Base-by-base conservation (phyloP, 352 stramenopile genomes). In the Phytophthora sansomeana region DNA sequence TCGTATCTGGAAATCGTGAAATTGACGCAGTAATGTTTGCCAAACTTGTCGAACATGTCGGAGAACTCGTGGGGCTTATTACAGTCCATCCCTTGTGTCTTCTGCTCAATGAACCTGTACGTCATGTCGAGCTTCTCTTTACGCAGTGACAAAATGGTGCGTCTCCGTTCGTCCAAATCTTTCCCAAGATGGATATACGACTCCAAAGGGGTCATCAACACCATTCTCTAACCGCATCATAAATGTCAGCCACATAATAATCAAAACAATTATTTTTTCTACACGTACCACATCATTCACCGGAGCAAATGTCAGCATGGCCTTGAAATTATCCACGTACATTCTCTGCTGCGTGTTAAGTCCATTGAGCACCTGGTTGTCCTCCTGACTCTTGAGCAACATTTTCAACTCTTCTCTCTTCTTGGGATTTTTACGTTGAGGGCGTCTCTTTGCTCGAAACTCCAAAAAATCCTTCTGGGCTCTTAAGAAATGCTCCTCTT, bases 61-160 rank as follows among this genome's bases (percentile, higher is more conserved):
- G 78, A 86, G 55, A 82, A 87, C 49, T 81, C 73, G 63, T 89
- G 87, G 26, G 77, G 81, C 46, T 85, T 54, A 13, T 75, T 55
- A 29, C 72, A 39, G 52, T 88, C 70, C 47, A 92, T 75, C 2
- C 74, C 77, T 13, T 71, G 69, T 1, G 79, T 59, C 48, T 92
- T 89, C 16, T 87, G 71, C 62, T 92, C 81, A 66, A 92, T 89
- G 55, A 88, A 92, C 63, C 82, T 86, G 73, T 81, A 77, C 39
- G 83, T 88, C 79, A 82, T 88, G 61, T 92, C 81, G n/a, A 92
- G 63, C 36, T 92, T 92, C 50, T 92, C 83, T 53, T 92, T 82
- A 2, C 81, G 79, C 13, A 92, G 47, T 4, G 58, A 54, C 13
- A 90, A 39, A 26, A 92, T 87, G 1, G 71, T 82, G 39, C 66